phyloP scores from a whole-genome alignment of 1,284 basidiomycete genomes.

The Boletellus sp. region DNA sequence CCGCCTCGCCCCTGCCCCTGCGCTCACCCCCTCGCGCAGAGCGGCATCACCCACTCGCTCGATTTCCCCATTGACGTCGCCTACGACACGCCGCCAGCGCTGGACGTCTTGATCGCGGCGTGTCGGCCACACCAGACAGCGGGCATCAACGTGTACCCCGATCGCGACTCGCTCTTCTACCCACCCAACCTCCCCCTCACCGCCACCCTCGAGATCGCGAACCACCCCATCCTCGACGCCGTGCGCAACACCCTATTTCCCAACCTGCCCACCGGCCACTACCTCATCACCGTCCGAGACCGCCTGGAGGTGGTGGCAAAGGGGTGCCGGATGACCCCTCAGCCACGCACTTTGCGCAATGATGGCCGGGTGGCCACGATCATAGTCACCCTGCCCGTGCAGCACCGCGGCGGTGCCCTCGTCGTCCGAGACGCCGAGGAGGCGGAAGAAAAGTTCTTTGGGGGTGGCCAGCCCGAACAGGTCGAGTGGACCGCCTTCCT shows the following conservation, averaged over 20 bases:
- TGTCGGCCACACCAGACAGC: conserved; percentile 61
- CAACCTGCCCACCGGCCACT: conserved; percentile 59
- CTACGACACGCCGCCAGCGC: conserved; percentile 69
- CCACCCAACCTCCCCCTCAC: conserved; percentile 69
- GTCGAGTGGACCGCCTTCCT: conserved; percentile 75
- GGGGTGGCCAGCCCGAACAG: conserved; percentile 59
- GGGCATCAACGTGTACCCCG: conserved; percentile 51
- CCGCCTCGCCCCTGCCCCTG: background rate
- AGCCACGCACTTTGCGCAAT: conserved; percentile 48
- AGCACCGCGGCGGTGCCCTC: conserved; percentile 65
- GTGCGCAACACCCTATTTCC: conserved; percentile 68
- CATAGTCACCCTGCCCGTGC: conserved; percentile 66
- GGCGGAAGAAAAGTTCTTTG: conserved; percentile 57
- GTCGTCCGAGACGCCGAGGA: conserved; percentile 56
- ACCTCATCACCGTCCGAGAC: conserved; percentile 64
- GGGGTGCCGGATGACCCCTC: conserved; percentile 56
- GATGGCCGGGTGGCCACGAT: conserved; percentile 72
- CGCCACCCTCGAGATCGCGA: conserved; percentile 70
- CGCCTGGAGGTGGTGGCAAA: conserved; percentile 62
- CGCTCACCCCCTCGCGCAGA: conserved; percentile 38
- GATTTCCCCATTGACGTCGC: conserved; percentile 78
- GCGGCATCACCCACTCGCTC: conserved; percentile 72
- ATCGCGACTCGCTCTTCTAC: conserved; percentile 67
- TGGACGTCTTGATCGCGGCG: conserved; percentile 74
- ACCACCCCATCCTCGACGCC: conserved; percentile 75